Evolutionary conservation across 768 basidiomycete genomes (phyloP).

Genomic region (Kwoniella shandongensis): DNA sequence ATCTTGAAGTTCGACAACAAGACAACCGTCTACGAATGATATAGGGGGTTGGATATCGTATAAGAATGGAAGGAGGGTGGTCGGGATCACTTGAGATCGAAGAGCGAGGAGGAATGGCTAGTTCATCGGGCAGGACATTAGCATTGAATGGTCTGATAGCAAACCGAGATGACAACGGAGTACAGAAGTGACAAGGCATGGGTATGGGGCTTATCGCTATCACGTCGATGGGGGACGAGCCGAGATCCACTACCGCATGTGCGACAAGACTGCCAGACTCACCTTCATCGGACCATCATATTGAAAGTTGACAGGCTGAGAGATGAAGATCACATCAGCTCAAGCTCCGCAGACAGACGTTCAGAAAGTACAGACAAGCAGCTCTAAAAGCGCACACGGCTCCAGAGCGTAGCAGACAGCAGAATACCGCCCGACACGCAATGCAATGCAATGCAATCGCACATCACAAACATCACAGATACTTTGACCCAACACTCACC

Average conservation of each 20-base stretch:
- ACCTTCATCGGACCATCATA: constrained; percentile 56
- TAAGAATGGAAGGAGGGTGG: constrained; percentile 52
- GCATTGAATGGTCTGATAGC: neutral
- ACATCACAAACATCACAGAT: too few relatives aligned
- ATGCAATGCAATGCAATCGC: too few relatives aligned
- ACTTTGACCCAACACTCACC: constrained; percentile 45
- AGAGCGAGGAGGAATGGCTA: constrained; percentile 56
- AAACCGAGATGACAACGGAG: too few relatives aligned
- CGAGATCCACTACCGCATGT: too few relatives aligned
- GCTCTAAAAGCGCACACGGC: too few relatives aligned
- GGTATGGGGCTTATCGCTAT: neutral
- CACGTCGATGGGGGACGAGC: neutral
- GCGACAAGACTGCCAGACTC: constrained; percentile 2
- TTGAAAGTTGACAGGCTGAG: constrained; percentile 50
- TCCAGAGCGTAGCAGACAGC: neutral
- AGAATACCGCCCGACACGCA: too few relatives aligned
- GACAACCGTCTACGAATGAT: constrained; percentile 50
- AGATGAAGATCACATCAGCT: neutral
- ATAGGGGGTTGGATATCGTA: constrained; percentile 43
- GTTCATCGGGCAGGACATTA: constrained; percentile 17
- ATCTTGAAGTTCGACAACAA: constrained; percentile 57
- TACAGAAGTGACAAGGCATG: neutral
- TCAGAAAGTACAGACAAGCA: neutral
- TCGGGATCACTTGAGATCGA: constrained; percentile 54
- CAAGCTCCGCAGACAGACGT: too few relatives aligned